Evolutionary conservation across 768 basidiomycete species (phyloP), one percentile per base, ranked within the genome.

Genomic region (Galerina marginata): DNA sequence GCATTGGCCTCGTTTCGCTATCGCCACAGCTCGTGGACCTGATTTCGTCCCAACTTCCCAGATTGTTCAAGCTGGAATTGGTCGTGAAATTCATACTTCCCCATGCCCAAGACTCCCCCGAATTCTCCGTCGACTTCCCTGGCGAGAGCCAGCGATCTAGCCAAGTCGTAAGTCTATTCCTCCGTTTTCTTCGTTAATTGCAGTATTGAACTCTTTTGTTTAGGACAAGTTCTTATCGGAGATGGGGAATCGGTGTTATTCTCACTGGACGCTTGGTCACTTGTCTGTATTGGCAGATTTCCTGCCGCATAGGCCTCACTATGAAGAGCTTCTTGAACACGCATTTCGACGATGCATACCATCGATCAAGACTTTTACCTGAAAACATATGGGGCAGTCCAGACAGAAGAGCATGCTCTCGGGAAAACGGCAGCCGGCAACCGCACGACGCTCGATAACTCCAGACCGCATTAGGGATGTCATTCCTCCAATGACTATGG

Each of bases 1-100:
- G 80, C 2, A 62, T 83, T 12, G 78, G 80, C 9, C 71, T 77
- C 1, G 71, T 82, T 9, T 72, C 72, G 10, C 69, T 83, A 6
- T 79, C 77, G 7, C 81, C 81, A 2, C 69, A 77, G 57, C 69
- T 83, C 10, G 37, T 83, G 11, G 79, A 82, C 58, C 62, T 81
- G 7, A 67, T 83, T 15, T 77, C 80, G 3, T 57, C 67, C 51
- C 73, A 71, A 51, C 70, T 81, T 20, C 77, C 79, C 0, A 36
- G 54, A 0, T 66, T 83, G 26, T 58, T 68, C 7, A 63, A 70
- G 16, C 74, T 83, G 5, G 79, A 78, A 46, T 61, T 83, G 38
- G 65, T 77, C 26, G 77, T 80, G 2, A 71, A 72, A 48, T 75
- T 79, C 29, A 73, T 82, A 43, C 69, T 77, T 2, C 77, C 77